These are phyloP conservation scores for Dentipellis fragilis DNA, from an alignment of 768 basidiomycete genomes.

Conservation along the genomic window DNA sequence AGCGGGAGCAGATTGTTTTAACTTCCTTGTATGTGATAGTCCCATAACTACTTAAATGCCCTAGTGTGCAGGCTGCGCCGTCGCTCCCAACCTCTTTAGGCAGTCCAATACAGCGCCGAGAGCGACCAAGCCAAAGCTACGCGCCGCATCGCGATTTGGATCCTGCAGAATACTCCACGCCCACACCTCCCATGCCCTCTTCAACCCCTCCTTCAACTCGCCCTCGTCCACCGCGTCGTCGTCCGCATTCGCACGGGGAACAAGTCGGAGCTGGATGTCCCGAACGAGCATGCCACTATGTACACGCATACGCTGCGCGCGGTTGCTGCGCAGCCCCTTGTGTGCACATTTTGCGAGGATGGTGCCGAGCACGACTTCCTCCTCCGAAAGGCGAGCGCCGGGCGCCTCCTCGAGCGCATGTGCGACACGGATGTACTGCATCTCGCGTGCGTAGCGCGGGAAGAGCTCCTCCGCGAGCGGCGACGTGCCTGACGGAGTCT, in stretches of 20 bases:
- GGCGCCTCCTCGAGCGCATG: constrained; percentile 54
- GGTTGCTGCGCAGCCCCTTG: constrained; percentile 45
- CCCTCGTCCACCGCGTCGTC: background rate
- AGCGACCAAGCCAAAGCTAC: constrained; percentile 1
- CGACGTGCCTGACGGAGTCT: background rate
- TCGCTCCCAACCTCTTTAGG: background rate
- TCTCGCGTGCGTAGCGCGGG: constrained; percentile 47
- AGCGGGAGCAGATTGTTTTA: no score
- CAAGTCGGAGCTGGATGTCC: constrained; percentile 33
- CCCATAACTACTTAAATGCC: no score
- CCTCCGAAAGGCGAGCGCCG: constrained; percentile 50
- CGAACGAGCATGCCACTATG: constrained; percentile 43
- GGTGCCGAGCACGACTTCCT: constrained; percentile 65
- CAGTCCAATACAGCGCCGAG: background rate
- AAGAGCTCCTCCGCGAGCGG: constrained; percentile 24
- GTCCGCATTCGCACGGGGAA: background rate
- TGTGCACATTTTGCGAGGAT: constrained; percentile 65
- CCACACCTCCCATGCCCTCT: constrained; percentile 60
- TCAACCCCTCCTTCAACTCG: constrained; percentile 29
- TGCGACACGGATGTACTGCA: constrained; percentile 59
- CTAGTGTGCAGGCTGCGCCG: no score
- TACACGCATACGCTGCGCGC: constrained; percentile 52
- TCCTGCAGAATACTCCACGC: constrained; percentile 33
- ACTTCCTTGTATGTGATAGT: no score
- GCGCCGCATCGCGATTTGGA: constrained; percentile 4